These are phyloP conservation scores for Parascedosporium putredinis DNA, from an alignment of 2,329 filamentous ascomycete genomes.

Conservation along the genomic window DNA sequence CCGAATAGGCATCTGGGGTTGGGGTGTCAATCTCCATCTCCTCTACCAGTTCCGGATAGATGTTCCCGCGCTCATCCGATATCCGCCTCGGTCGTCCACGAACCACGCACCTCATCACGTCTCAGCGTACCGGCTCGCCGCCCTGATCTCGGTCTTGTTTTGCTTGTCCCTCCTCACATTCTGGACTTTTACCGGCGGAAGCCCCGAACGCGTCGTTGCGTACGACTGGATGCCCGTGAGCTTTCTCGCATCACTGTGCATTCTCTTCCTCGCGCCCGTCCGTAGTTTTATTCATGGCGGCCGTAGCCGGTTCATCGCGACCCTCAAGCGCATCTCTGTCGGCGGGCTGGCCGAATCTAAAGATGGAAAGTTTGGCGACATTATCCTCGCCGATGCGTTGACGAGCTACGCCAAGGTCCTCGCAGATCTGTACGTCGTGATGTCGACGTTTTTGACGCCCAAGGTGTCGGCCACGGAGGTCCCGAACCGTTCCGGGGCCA, in stretches of 20 bases:
- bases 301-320: constrained; percentile 64
- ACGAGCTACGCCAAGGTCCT: constrained; percentile 92
- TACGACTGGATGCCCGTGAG: constrained; percentile 82
- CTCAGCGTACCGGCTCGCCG: constrained; percentile 78
- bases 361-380: constrained; percentile 85
- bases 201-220: constrained; percentile 56
- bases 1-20: constrained; percentile 86
- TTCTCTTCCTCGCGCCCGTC: constrained; percentile 64
- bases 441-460: constrained; percentile 80
- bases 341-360: constrained; percentile 78
- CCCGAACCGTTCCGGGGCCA: constrained; percentile 70
- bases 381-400: constrained; percentile 84
- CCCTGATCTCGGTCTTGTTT: constrained; percentile 63
- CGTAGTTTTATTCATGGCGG: constrained; percentile 58
- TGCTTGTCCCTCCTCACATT: constrained; percentile 65
- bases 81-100: constrained; percentile 62
- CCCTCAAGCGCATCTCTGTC: constrained; percentile 66
- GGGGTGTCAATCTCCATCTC: constrained; percentile 85
- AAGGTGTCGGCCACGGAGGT: constrained; percentile 65
- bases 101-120: constrained; percentile 65
- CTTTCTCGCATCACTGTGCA: constrained; percentile 63
- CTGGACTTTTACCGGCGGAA: constrained; percentile 69
- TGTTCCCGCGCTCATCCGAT: constrained; percentile 75
- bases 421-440: constrained; percentile 75
- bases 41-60: constrained; percentile 74